A percentile compares a stretch with the other conserved stretches of the same genome.
These are phyloP conservation scores for Dioscorea zingiberensis DNA, from an alignment of 106 monocot genomes.

Conservation along the genomic window DNA sequence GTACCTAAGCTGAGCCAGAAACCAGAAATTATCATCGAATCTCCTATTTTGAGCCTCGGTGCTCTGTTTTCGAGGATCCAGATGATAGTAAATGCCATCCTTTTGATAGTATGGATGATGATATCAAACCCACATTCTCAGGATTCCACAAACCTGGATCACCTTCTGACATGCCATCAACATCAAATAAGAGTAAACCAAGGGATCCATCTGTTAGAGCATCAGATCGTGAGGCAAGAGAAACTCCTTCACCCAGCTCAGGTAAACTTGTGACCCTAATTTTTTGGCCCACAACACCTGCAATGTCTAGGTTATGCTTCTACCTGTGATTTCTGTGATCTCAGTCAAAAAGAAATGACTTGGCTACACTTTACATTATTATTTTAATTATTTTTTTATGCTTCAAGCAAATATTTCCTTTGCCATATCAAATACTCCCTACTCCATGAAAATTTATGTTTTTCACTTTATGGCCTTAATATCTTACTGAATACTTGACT, in stretches of 20 bases:
- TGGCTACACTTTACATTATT: too few species aligned
- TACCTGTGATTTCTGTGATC: too few species aligned
- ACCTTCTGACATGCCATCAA: constrained; percentile 24
- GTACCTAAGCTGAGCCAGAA: constrained; percentile 52
- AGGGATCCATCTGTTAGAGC: constrained; percentile 17
- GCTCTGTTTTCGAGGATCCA: constrained; percentile 58
- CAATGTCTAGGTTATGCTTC: too few species aligned
- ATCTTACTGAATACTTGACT: too few species aligned
- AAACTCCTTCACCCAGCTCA: constrained; percentile 46
- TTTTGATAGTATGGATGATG: constrained; percentile 41
- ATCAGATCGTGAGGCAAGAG: constrained; percentile 18
- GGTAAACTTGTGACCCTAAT: constrained; percentile 29
- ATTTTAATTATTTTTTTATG: too few species aligned
- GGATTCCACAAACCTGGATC: constrained; percentile 20
- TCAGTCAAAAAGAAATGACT: too few species aligned
- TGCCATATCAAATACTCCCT: constrained; percentile 1
- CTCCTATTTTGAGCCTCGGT: constrained; percentile 63
- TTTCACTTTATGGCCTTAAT: not conserved
- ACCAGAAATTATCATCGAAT: constrained; percentile 39
- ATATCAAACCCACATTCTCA: constrained; percentile 22
- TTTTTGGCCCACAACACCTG: not conserved
- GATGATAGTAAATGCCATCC: constrained; percentile 32
- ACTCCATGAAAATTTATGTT: constrained; percentile 43
- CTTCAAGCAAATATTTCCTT: too few species aligned
- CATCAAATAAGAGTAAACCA: constrained; percentile 25